These are phyloP conservation scores for Aspergillus sp. DNA, from an alignment of 2,329 filamentous ascomycete species.

Conservation along the genomic window DNA sequence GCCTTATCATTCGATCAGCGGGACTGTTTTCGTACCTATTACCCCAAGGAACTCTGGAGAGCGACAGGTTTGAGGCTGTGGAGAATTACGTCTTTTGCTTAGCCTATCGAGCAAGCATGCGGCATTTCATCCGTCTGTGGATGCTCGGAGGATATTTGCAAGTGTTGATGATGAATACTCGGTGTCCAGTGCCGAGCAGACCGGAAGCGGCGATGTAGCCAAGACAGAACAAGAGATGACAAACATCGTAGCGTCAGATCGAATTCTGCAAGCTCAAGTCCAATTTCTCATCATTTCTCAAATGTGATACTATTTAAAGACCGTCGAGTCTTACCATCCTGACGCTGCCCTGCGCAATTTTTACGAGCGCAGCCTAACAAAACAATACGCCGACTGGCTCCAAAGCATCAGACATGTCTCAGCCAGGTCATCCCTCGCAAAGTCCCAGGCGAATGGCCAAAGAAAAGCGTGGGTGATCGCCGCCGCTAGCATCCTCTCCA, in stretches of 20 bases:
- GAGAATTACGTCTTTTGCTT: too few species aligned
- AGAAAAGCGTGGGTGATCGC: neutral
- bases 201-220: too few species aligned
- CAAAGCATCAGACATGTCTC: neutral
- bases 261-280: too few species aligned
- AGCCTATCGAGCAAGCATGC: too few species aligned
- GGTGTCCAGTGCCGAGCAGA: neutral
- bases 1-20: too few species aligned
- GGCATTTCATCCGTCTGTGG: neutral
- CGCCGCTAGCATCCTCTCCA: neutral
- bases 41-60: too few species aligned
- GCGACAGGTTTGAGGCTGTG: too few species aligned
- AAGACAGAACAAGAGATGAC: too few species aligned
- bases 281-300: neutral
- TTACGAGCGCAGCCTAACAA: neutral
- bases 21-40: too few species aligned
- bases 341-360: too few species aligned
- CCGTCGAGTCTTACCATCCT: neutral
- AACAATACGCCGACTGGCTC: neutral
- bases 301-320: neutral
- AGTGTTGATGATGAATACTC: neutral
- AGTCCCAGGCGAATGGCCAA: neutral
- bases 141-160: neutral
- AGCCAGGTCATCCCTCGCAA: neutral
- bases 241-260: too few species aligned